These are phyloP conservation scores for Syzygium oleosum DNA, from an alignment of 345 rosid genomes.

Conservation along the genomic window DNA sequence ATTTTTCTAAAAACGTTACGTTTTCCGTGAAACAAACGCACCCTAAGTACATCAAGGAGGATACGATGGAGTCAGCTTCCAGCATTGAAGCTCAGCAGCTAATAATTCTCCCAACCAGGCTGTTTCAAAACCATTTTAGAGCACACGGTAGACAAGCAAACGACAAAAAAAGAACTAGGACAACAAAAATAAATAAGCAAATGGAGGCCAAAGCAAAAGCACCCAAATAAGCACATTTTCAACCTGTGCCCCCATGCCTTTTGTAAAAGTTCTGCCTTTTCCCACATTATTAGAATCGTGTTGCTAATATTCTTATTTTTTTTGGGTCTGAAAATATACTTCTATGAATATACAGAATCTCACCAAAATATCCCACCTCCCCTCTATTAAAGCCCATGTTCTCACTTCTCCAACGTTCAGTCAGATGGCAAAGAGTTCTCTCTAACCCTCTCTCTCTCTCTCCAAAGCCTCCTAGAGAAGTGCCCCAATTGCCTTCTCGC, in stretches of 20 bases:
- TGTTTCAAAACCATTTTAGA: not conserved
- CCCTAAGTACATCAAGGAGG: not conserved
- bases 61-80: not conserved
- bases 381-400: slow-evolving; percentile 9
- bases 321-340: not conserved
- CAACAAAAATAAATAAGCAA: not conserved
- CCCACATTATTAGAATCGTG: not conserved
- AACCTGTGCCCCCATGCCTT: slow-evolving; percentile 9
- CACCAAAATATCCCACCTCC: slow-evolving; percentile 1
- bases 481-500: not conserved
- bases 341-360: not conserved
- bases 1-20: too few species aligned
- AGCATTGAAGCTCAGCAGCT: not conserved
- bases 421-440: not conserved
- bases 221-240: slow-evolving; percentile 3
- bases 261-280: slow-evolving; percentile 3
- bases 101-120: not conserved
- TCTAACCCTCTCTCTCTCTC: not conserved
- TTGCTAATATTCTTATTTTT: too few species aligned
- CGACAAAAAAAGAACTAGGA: not conserved
- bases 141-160: not conserved
- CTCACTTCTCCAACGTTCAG: slow-evolving; percentile 9
- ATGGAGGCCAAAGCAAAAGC: not conserved
- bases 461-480: not conserved
- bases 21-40: too few species aligned